phyloP scores from a whole-genome alignment of 1,284 basidiomycete species.

The Rhodotorula sp. region DNA sequence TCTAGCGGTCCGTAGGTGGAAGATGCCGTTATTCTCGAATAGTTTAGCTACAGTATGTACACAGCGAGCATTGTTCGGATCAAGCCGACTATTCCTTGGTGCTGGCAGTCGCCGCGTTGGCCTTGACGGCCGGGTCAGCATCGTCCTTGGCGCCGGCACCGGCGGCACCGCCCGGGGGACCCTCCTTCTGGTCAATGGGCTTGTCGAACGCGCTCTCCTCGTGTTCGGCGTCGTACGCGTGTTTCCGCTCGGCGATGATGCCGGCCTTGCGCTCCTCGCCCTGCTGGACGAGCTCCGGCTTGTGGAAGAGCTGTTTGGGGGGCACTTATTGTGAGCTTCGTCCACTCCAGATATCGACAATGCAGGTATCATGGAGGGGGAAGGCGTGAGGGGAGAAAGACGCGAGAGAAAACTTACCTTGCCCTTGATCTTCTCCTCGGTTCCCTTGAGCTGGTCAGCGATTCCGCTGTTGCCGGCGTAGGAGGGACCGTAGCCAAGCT shows the following conservation, averaged over 20 bases:
- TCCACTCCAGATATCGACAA: neutral
- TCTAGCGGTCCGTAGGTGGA: no score
- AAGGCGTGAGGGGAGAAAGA: no score
- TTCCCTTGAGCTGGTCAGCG: slow-evolving; percentile 23
- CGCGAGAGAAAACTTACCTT: slow-evolving; percentile 8
- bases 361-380: neutral
- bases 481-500: slow-evolving; percentile 20
- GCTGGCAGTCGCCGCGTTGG: slow-evolving; percentile 7
- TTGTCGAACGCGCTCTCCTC: slow-evolving; percentile 20
- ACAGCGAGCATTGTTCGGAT: neutral
- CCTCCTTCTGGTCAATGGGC: slow-evolving; percentile 7
- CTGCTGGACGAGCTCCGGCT: slow-evolving; percentile 25
- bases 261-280: slow-evolving; percentile 19
- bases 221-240: slow-evolving; percentile 11
- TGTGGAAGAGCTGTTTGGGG: slow-evolving; percentile 17
- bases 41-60: neutral
- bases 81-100: slow-evolving; percentile 1
- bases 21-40: no score
- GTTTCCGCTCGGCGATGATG: slow-evolving; percentile 12
- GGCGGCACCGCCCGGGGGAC: neutral
- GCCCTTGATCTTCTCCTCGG: slow-evolving; percentile 28
- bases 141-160: slow-evolving; percentile 5
- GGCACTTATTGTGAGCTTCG: no score
- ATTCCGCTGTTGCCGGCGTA: slow-evolving; percentile 16
- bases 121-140: neutral